These are phyloP conservation scores for Chrysanthemum makinoi DNA, from an alignment of 129 eudicot species.

Conservation along the genomic window DNA sequence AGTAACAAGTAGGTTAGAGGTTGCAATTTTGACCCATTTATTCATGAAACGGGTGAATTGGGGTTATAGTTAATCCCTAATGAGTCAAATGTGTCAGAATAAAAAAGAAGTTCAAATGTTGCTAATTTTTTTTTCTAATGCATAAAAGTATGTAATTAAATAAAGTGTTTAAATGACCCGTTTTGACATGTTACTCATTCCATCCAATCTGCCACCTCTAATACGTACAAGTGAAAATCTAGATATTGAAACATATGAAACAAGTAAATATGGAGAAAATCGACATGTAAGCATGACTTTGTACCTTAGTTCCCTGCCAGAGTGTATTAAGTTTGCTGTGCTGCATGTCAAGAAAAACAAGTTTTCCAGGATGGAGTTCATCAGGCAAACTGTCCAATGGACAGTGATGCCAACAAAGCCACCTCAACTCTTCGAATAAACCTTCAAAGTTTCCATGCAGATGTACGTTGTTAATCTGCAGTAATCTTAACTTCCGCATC, in stretches of 20 bases:
- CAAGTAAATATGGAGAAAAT: background rate
- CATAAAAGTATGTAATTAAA: too few relatives aligned
- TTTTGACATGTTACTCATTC: too few relatives aligned
- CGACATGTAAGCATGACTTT: background rate
- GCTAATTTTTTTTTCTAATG: too few relatives aligned
- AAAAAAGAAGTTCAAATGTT: too few relatives aligned
- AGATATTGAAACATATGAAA: background rate
- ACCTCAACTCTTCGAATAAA: constrained; percentile 20
- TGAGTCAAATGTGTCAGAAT: too few relatives aligned
- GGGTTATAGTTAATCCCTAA: background rate
- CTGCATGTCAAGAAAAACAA: constrained; percentile 34
- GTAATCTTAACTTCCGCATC: constrained; percentile 35
- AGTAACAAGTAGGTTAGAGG: constrained; percentile 9
- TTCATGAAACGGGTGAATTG: constrained; percentile 13
- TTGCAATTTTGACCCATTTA: background rate
- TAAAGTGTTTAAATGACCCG: too few relatives aligned
- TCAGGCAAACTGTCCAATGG: constrained; percentile 24
- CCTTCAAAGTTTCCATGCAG: constrained; percentile 33
- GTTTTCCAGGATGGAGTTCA: constrained; percentile 10
- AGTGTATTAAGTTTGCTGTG: constrained; percentile 9
- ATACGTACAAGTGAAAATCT: too few relatives aligned
- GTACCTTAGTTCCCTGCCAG: constrained; percentile 26
- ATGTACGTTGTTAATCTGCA: constrained; percentile 25
- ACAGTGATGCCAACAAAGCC: constrained; percentile 35
- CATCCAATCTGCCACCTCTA: too few relatives aligned